A percentile compares a stretch with the other conserved stretches of the same genome.
phyloP scores from a whole-genome alignment of 495 filamentous ascomycete genomes.

The Annulohypoxylon moriforme region DNA sequence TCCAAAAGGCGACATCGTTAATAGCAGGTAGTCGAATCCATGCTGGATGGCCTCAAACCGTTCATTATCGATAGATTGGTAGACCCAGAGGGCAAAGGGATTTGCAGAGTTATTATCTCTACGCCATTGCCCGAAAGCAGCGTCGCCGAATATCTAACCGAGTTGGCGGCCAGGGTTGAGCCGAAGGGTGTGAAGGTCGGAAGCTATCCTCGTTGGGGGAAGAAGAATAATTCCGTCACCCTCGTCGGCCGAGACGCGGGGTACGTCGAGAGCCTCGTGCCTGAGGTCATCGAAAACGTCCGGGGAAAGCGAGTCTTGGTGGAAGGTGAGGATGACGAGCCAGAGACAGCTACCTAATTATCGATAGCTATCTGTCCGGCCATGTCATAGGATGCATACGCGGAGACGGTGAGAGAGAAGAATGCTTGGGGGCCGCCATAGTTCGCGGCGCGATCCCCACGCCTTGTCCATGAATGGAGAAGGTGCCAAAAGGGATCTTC shows the following conservation, averaged over 20 bases:
- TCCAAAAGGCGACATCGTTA: not conserved
- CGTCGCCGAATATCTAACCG: slow-evolving; percentile 83
- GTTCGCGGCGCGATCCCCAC: slow-evolving; percentile 4
- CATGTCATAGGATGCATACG: not conserved
- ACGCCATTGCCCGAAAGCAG: slow-evolving; percentile 88
- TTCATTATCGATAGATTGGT: slow-evolving; percentile 72
- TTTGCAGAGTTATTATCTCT: slow-evolving; percentile 79
- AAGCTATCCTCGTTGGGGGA: slow-evolving; percentile 93
- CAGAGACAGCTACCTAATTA: slow-evolving; percentile 3
- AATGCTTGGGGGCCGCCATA: not conserved
- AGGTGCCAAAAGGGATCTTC: slow-evolving; percentile 32
- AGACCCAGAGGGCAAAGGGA: slow-evolving; percentile 83
- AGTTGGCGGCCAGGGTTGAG: slow-evolving; percentile 76
- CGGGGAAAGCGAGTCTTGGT: slow-evolving; percentile 55
- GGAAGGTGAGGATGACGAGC: slow-evolving; percentile 61
- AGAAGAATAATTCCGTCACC: slow-evolving; percentile 88
- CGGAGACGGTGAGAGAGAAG: not conserved
- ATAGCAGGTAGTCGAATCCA: slow-evolving; percentile 64
- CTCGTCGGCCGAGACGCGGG: slow-evolving; percentile 76
- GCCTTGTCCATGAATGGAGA: slow-evolving; percentile 26
- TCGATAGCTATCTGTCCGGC: not conserved
- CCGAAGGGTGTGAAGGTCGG: slow-evolving; percentile 89
- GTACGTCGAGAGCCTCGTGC: slow-evolving; percentile 62
- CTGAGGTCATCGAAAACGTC: slow-evolving; percentile 61
- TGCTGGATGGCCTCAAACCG: slow-evolving; percentile 82